phyloP scores from a whole-genome alignment of 1,139 yeast genomes.

The Meyerozyma athensensis region DNA sequence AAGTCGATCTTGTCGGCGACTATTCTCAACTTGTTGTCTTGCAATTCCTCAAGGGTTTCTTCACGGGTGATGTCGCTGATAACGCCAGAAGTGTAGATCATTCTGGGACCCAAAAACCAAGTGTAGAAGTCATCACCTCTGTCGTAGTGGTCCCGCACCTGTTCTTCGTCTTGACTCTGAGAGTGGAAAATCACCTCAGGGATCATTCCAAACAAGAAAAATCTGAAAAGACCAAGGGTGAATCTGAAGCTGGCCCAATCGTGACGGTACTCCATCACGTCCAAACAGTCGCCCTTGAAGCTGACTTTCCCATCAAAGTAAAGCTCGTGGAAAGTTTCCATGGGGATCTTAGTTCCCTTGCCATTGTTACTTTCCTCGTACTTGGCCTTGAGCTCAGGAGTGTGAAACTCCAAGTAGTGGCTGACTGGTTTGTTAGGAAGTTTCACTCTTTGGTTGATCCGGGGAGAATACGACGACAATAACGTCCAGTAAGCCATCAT shows the following conservation, averaged over 20 bases:
- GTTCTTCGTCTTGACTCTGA: conserved; percentile 93
- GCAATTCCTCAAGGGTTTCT: conserved; percentile 81
- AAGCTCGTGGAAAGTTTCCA: conserved; percentile 89
- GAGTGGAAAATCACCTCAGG: conserved; percentile 93
- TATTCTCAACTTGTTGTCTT: conserved; percentile 83
- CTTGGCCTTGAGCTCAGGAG: conserved; percentile 64
- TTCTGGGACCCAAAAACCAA: conserved; percentile 92
- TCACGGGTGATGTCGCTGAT: conserved; percentile 66
- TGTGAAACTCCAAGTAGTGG: conserved; percentile 78
- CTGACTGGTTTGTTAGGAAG: conserved; percentile 78
- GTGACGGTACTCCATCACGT: conserved; percentile 78
- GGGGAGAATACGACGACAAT: conserved; percentile 72
- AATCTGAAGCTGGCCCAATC: conserved; percentile 87
- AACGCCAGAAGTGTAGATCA: conserved; percentile 89
- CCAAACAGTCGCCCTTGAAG: conserved; percentile 85
- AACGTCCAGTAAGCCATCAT: conserved; percentile 81
- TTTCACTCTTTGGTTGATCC: conserved; percentile 72
- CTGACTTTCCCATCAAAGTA: conserved; percentile 81
- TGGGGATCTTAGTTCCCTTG: conserved; percentile 70
- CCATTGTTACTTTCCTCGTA: conserved; percentile 57
- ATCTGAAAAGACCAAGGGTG: conserved; percentile 73
- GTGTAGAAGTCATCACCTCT: conserved; percentile 95
- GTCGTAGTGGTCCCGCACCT: conserved; percentile 92
- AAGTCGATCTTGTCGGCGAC: conserved; percentile 86
- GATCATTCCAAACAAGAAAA: conserved; percentile 81